Percentiles rank a stretch among this genome's conserved stretches.
phyloP scores from a whole-genome alignment of 805 yeast species.

The Yarrowia porcina region DNA sequence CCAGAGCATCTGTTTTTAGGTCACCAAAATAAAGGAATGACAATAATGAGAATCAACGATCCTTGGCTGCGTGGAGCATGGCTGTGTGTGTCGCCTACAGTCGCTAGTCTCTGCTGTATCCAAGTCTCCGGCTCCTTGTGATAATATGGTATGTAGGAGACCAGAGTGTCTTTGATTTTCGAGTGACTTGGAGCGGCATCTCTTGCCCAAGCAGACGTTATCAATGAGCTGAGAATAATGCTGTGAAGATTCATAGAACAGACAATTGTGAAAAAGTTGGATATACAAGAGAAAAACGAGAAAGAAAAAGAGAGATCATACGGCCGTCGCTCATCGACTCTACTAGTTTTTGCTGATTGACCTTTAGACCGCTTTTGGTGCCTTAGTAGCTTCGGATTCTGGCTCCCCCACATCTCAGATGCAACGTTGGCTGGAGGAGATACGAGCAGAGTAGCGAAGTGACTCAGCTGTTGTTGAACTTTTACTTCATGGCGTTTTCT shows the following conservation, averaged over 20 bases:
- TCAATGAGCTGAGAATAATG: neutral
- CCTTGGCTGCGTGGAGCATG: neutral
- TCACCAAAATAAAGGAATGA: conserved; percentile 5
- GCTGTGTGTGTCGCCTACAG: conserved; percentile 1
- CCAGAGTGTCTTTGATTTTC: neutral
- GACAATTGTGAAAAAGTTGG: neutral
- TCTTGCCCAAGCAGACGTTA: neutral
- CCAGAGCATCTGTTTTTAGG: no score
- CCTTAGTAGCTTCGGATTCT: neutral
- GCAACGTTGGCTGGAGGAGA: neutral
- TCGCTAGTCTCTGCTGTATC: neutral
- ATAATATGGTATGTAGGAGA: neutral
- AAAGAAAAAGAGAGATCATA: neutral
- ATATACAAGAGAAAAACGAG: neutral
- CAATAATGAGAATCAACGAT: neutral
- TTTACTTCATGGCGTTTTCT: no score
- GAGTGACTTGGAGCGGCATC: neutral
- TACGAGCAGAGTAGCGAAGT: no score
- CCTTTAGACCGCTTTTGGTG: neutral
- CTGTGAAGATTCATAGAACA: neutral
- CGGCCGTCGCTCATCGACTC: neutral
- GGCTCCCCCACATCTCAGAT: neutral
- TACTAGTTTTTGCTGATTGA: neutral
- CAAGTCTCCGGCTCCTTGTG: conserved; percentile 1
- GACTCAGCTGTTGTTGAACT: no score